Base-by-base conservation (phyloP, 176 grass and related monocot species). In the Eleusine coracana region DNA sequence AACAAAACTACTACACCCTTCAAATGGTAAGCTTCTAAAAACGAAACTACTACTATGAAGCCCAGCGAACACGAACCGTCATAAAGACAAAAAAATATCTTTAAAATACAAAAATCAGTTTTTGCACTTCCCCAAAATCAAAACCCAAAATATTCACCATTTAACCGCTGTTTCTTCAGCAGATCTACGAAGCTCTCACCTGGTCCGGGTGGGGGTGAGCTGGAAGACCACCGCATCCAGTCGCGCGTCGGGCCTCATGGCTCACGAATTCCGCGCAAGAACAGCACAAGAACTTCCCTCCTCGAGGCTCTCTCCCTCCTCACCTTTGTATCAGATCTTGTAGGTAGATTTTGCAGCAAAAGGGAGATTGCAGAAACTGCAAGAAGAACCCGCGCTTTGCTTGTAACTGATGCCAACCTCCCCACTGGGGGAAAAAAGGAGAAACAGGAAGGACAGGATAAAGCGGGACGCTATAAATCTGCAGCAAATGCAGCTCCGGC, bases 191-290 rank as follows among this genome's bases (percentile, higher is more conserved):
- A 74, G 63, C 31, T n/a, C 80, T 56, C 78, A 93, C 92, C 95
- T 98, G 25, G 95, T 98, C 73, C 95, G 82, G 76, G 95, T 98
- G 48, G 95, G 95, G 41, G 95, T 98, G 62, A 98, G 95, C 76
- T 95, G 90, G 83, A 98, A 98, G 39, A 95, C 84, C 10, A 89
- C 95, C 76, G 86, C 84, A 90, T 98, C 95, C 54, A 95, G 92
- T 65, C 88, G 88, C 41, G 63, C 82, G 56, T 91, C 95, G 28
- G 90, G 84, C 87, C 86, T 98, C 92, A 98, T 95, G 38, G 85
- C 79, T 17, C 28, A 81, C 36, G 71, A 76, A 81, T 63, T 63
- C 54, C 34, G 70, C 51, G 0, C 17, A 89, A 70, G 70, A 87
- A 50, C 20, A n/a, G 4, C 39, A 48, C 40, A 59, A 45, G 59